A percentile compares a stretch with the other conserved stretches of the same genome.
These are phyloP conservation scores for Hypoxylon rubiginosum DNA, from an alignment of 2,329 filamentous ascomycete species.

Conservation along the genomic window DNA sequence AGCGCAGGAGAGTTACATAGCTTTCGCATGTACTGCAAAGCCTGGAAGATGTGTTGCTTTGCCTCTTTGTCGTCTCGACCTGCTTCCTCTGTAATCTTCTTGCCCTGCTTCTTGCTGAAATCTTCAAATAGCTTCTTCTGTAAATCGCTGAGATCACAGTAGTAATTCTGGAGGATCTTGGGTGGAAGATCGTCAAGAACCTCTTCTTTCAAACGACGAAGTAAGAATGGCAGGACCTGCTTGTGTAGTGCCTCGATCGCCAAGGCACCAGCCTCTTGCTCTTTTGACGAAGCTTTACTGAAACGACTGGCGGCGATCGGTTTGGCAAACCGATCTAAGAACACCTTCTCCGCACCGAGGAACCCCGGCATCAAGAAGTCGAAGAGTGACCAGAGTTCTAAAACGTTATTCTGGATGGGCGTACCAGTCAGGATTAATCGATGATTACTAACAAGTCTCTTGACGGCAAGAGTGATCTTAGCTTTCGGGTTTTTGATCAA, in stretches of 20 bases:
- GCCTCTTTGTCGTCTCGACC: slow-evolving; percentile 89
- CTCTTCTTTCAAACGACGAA: slow-evolving; percentile 96
- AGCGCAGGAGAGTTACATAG: slow-evolving; percentile 97
- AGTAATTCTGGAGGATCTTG: slow-evolving; percentile 99
- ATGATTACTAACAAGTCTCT: slow-evolving; percentile 90
- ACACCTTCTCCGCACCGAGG: slow-evolving; percentile 93
- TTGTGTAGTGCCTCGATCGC: slow-evolving; percentile 99
- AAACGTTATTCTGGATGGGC: slow-evolving; percentile 96
- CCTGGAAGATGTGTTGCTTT: slow-evolving; percentile 99
- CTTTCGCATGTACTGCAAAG: slow-evolving; percentile 99
- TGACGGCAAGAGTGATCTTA: slow-evolving; percentile 94
- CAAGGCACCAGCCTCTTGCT: slow-evolving; percentile 95
- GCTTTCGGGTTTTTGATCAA: slow-evolving; percentile 99
- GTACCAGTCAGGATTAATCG: slow-evolving; percentile 96
- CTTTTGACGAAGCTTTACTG: slow-evolving; percentile 97
- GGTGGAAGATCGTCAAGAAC: slow-evolving; percentile 95
- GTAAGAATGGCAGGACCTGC: slow-evolving; percentile 94
- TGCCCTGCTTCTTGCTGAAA: slow-evolving; percentile 93
- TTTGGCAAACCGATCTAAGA: slow-evolving; percentile 93
- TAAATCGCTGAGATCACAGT: slow-evolving; percentile 95
- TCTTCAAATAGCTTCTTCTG: slow-evolving; percentile 97
- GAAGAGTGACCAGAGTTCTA: slow-evolving; percentile 97
- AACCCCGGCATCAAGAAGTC: slow-evolving; percentile 99
- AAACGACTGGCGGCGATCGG: slow-evolving; percentile 95
- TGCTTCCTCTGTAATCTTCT: slow-evolving; percentile 86